Evolutionary conservation across 305 asterid genomes (phyloP), one percentile per base, ranked within the genome.

Genomic region (Solanum hybrid): DNA sequence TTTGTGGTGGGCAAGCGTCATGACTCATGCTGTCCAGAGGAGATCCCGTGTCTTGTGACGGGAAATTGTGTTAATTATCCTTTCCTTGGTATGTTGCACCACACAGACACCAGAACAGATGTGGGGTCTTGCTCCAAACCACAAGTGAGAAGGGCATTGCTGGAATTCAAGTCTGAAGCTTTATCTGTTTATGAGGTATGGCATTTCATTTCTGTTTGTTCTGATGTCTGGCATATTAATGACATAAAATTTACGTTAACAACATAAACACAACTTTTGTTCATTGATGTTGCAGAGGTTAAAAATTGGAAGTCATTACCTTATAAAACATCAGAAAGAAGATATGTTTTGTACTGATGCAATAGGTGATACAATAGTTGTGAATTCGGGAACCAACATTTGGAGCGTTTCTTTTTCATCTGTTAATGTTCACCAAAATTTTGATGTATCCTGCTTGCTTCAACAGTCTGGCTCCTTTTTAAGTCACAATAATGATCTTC

Each of bases 141-240:
- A 31, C 91, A 92, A 88, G 89, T 90, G 91, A 91, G 93, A 90
- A 93, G 86, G 89, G 91, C 94, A 88, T 91, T 95, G 89, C 94
- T 97, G 93, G 97, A 96, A 90, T 96, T 96, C 45, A 64, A 76
- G 89, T 90, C 94, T 75, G 94, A 96, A 69, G 92, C 95, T 90
- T 76, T 95, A 85, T 89, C 90, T 91, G 87, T 88, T 76, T 94
- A 94, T 71, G 94, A 94, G 97, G 99, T 97, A 91, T 86, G 91
- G 75, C 69, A 45, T 89, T 87, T 87, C 89, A 85, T 89, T 87
- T 51, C 37, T 85, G 19, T 73, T 72, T 2, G 51, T 32, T 32
- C 77, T 85, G n/a, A 60, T 85, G 51, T 85, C 86, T 42, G 38
- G 17, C 69, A 42, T 42, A 15, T 26, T 14, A 27, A 12, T 32